Percentiles rank a stretch among this genome's conserved stretches.
phyloP scores from a whole-genome alignment of 2,329 filamentous ascomycete species.

The Coniochaeta hoffmannii region DNA sequence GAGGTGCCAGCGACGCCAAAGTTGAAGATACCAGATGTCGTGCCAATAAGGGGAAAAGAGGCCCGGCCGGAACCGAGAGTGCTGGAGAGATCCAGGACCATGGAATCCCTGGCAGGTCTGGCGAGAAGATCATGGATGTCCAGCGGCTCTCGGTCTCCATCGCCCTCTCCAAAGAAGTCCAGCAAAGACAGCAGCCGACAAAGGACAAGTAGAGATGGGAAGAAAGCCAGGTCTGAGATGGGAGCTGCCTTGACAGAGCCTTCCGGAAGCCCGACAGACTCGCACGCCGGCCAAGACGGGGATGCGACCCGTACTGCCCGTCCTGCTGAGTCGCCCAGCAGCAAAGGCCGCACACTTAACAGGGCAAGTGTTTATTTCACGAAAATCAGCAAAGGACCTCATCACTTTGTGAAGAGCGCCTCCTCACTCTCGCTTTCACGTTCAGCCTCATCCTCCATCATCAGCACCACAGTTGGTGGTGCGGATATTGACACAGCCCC shows the following conservation, averaged over 20 bases:
- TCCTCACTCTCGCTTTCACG: conserved; percentile 15
- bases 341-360: conserved; percentile 29
- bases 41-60: conserved; percentile 7
- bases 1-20: conserved; percentile 7
- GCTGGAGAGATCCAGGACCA: conserved; percentile 27
- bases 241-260: background rate
- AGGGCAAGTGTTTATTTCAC: conserved; percentile 41
- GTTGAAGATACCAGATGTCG: conserved; percentile 15
- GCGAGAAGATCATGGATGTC: conserved; percentile 45
- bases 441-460: conserved; percentile 8
- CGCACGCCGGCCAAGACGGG: conserved; percentile 9
- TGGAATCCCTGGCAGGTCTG: conserved; percentile 41
- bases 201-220: conserved; percentile 2
- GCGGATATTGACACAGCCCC: background rate
- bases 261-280: background rate
- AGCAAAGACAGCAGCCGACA: background rate
- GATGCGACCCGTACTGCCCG: conserved; percentile 13
- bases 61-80: conserved; percentile 8
- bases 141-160: conserved; percentile 37
- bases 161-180: conserved; percentile 23
- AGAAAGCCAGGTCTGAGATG: background rate
- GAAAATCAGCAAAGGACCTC: conserved; percentile 42
- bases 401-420: conserved; percentile 29
- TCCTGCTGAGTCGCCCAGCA: conserved; percentile 14
- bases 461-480: background rate